phyloP scores from a whole-genome alignment of 2,329 filamentous ascomycete species.

The Pseudonectria buxi region DNA sequence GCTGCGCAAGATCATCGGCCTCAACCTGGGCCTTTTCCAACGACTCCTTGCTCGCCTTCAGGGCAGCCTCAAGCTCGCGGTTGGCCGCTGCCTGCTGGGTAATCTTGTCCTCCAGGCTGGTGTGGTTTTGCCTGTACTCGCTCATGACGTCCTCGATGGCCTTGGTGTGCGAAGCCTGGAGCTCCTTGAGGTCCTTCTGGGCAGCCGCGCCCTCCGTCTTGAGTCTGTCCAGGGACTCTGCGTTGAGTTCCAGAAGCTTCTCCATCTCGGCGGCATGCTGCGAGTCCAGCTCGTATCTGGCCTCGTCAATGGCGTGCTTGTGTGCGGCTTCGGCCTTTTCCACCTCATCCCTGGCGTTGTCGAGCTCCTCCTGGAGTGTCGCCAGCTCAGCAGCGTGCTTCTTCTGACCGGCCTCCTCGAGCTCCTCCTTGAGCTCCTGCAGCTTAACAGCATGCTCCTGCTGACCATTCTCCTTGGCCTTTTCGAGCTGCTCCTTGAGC shows the following conservation, averaged over 20 bases:
- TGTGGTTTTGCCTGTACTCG: slow-evolving; percentile 30
- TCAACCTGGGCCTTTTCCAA: slow-evolving; percentile 42
- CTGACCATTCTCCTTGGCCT: not conserved
- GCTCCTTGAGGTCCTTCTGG: slow-evolving; percentile 38
- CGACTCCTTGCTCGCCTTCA: slow-evolving; percentile 34
- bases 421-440: not conserved
- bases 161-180: slow-evolving; percentile 31
- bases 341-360: slow-evolving; percentile 37
- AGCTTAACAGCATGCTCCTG: not conserved
- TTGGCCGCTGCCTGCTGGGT: slow-evolving; percentile 30
- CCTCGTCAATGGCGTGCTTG: slow-evolving; percentile 38
- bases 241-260: slow-evolving; percentile 37
- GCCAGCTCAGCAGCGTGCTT: slow-evolving; percentile 21
- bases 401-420: not conserved
- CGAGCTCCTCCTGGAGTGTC: slow-evolving; percentile 22
- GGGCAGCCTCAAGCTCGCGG: slow-evolving; percentile 27
- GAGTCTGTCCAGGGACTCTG: slow-evolving; percentile 34
- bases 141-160: slow-evolving; percentile 34
- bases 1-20: slow-evolving; percentile 42
- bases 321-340: slow-evolving; percentile 38
- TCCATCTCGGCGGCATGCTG: slow-evolving; percentile 42
- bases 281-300: slow-evolving; percentile 39
- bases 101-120: slow-evolving; percentile 30
- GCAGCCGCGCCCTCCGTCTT: slow-evolving; percentile 32
- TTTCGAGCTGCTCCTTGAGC: not conserved